These are phyloP conservation scores for Glonium stellatum DNA, from an alignment of 495 filamentous ascomycete genomes.

Conservation along the genomic window DNA sequence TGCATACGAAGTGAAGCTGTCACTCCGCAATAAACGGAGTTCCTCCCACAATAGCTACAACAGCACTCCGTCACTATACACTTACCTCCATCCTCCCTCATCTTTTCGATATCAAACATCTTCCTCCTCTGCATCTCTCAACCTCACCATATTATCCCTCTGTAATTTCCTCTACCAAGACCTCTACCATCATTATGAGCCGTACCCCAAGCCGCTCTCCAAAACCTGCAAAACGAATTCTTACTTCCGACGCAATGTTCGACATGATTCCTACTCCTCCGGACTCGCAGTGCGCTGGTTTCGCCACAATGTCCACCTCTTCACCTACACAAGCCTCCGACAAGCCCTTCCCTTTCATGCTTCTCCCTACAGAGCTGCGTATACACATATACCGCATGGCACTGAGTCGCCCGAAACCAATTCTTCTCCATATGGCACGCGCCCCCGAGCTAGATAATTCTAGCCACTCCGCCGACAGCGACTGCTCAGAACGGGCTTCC, in stretches of 20 bases:
- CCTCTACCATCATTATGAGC: background rate
- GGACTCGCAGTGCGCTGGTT: background rate
- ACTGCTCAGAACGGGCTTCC: background rate
- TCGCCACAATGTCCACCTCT: background rate
- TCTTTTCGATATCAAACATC: no score
- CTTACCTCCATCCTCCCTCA: no score
- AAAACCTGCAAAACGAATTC: background rate
- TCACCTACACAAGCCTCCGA: background rate
- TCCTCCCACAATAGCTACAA: no score
- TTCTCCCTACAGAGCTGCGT: constrained; percentile 18
- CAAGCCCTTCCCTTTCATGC: constrained; percentile 17
- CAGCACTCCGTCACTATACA: no score
- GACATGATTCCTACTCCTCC: background rate
- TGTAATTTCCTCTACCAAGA: background rate
- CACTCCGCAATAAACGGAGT: no score
- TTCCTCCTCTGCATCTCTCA: background rate
- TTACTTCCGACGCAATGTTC: background rate
- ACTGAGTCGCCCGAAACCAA: constrained; percentile 1
- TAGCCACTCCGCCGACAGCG: background rate
- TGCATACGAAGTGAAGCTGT: no score
- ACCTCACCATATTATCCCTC: background rate
- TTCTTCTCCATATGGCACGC: constrained; percentile 11
- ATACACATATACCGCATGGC: constrained; percentile 21
- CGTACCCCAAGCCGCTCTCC: background rate
- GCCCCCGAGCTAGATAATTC: background rate